These are phyloP conservation scores for Furcasterigmium sp. DNA, from an alignment of 2,329 filamentous ascomycete species.

Conservation along the genomic window DNA sequence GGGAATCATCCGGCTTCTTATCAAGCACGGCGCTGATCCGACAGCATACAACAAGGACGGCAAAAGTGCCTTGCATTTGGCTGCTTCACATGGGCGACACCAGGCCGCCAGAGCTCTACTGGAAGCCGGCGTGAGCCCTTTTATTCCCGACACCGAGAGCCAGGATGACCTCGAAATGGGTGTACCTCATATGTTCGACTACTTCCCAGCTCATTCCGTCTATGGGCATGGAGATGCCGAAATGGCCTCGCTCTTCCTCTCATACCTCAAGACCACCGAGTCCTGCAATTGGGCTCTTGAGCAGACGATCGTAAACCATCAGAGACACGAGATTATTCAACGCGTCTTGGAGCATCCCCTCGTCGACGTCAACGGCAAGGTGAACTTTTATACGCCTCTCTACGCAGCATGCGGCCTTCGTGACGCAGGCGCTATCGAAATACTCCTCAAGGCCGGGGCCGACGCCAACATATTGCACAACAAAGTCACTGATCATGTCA, in stretches of 20 bases:
- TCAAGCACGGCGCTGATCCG: neutral
- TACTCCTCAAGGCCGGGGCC: slow-evolving; percentile 17
- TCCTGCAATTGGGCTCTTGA: slow-evolving; percentile 18
- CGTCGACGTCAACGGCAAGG: slow-evolving; percentile 22
- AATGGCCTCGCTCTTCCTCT: slow-evolving; percentile 13
- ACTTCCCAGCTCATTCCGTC: neutral
- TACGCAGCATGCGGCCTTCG: slow-evolving; percentile 1
- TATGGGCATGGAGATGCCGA: neutral
- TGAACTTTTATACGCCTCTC: slow-evolving; percentile 12
- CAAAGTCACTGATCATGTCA: neutral
- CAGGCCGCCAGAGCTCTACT: slow-evolving; percentile 22
- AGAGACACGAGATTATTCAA: slow-evolving; percentile 15
- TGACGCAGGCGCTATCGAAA: neutral
- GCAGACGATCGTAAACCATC: slow-evolving; percentile 16
- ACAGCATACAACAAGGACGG: neutral
- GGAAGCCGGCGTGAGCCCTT: slow-evolving; percentile 26
- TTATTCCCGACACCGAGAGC: slow-evolving; percentile 4
- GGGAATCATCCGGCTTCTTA: neutral
- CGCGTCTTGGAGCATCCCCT: slow-evolving; percentile 22
- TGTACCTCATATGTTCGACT: neutral
- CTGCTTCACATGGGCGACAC: slow-evolving; percentile 22
- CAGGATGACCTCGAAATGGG: neutral
- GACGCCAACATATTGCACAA: slow-evolving; percentile 8
- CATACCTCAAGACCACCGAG: slow-evolving; percentile 15
- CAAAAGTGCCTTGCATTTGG: slow-evolving; percentile 23